Conservation (phyloP, 208 protist species). For the Trypanosoma rangeli region DNA sequence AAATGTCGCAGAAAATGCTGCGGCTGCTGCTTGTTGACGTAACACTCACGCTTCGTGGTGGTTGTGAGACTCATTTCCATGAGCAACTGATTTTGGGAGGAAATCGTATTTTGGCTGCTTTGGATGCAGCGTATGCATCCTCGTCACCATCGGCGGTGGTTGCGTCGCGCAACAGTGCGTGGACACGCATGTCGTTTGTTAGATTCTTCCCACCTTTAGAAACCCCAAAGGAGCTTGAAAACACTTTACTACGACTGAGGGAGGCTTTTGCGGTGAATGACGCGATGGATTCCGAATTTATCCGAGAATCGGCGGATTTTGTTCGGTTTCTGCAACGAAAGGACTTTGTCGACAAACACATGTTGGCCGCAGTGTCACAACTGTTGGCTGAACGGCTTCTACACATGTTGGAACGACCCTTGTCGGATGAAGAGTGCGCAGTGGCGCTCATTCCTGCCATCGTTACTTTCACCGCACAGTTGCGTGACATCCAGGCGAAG, state of each 20-base stretch:
- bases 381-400: slow-evolving; percentile 6
- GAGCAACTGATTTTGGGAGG: slow-evolving; percentile 5
- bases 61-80: neutral
- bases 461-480: neutral
- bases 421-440: neutral
- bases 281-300: slow-evolving; percentile 1
- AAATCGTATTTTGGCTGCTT: slow-evolving; percentile 5
- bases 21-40: slow-evolving; percentile 18
- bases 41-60: neutral
- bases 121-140: slow-evolving; percentile 1
- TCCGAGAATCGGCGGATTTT: slow-evolving; percentile 22
- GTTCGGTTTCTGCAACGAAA: slow-evolving; percentile 10
- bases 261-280: neutral
- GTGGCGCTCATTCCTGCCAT: neutral
- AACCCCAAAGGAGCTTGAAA: slow-evolving; percentile 16
- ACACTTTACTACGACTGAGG: slow-evolving; percentile 11
- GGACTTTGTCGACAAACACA: neutral
- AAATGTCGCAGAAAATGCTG: slow-evolving; percentile 4
- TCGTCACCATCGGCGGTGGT: neutral
- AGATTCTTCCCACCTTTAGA: slow-evolving; percentile 12
- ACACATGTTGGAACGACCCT: neutral
- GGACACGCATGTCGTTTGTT: slow-evolving; percentile 14
- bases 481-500: slow-evolving; percentile 9
- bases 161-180: neutral
- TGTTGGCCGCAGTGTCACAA: neutral